These are phyloP conservation scores for Rosa rugosa DNA, from an alignment of 306 rosid species.

Conservation along the genomic window DNA sequence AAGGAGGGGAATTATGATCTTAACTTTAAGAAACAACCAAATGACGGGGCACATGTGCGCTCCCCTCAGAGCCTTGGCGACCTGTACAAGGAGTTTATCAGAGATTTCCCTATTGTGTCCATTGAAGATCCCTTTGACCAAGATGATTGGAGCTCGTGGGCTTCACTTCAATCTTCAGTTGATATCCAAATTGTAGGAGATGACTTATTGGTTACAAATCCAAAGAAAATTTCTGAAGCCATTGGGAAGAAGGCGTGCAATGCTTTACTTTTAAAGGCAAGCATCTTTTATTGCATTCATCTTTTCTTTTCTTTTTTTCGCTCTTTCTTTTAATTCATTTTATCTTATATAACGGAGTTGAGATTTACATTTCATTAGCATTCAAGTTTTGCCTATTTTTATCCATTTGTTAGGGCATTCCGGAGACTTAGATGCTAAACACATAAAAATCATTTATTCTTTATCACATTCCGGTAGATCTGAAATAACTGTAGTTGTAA, in stretches of 20 bases:
- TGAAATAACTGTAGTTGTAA: neutral
- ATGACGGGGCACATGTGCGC: constrained; percentile 82
- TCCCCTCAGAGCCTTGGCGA: constrained; percentile 75
- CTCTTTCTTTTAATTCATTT: neutral
- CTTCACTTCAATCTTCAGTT: constrained; percentile 81
- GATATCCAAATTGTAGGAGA: constrained; percentile 95
- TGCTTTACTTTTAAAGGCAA: constrained; percentile 91
- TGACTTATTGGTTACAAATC: constrained; percentile 95
- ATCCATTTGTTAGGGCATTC: neutral
- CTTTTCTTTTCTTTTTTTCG: neutral
- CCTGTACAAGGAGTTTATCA: constrained; percentile 73
- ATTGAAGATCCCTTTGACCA: constrained; percentile 99
- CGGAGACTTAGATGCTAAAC: neutral
- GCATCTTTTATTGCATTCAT: neutral
- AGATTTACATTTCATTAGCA: neutral
- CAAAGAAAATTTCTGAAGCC: constrained; percentile 84
- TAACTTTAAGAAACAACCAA: constrained; percentile 90
- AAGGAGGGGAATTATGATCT: constrained; percentile 83
- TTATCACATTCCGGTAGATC: neutral
- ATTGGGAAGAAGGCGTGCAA: constrained; percentile 91
- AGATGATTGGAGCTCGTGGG: constrained; percentile 98
- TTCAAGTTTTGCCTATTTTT: neutral
- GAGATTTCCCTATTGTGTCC: constrained; percentile 92
- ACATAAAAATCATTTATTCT: neutral
- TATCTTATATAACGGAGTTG: neutral